Base-by-base conservation (phyloP, 176 grass and related monocot genomes). In the Oryza longistaminata region DNA sequence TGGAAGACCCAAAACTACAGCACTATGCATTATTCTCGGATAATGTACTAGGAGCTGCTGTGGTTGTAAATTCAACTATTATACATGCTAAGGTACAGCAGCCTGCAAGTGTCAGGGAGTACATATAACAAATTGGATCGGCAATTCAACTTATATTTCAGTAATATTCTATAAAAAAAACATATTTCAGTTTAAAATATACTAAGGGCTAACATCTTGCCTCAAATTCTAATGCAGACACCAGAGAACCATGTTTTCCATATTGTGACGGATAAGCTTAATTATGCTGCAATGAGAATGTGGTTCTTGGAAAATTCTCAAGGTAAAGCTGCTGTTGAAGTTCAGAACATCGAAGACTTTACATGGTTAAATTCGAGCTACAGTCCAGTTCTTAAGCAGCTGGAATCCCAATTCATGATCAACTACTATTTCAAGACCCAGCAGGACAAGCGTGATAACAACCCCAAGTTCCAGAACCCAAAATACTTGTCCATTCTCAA, bases 11-110 rank as follows among this genome's bases (percentile, higher is more conserved):
- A 8, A 85, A 93, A 71, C 75, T 97, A 19, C 73, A 91, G 71
- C 92, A 94, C 26, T 94, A 91, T 84, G 90, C 95, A 64, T 87
- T 97, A 21, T 97, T 97, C 71, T 97, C 95, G 11, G 90, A 97
- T 76, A 94, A 97, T 79, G 78, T 97, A 26, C 68, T 97, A 11
- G 95, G 87, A 8, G 76, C 88, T 70, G 86, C 92, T 26, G 86
- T 91, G 22, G 95, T 97, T 79, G 95, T 97, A 60, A 97, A 93
- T 64, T 97, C 92, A 17, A 91, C 92, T 61, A 19, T 97, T 75
- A 66, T 76, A 49, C 73, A 97, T 88, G 90, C 87, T 82, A 92
- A 93, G 95, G 92, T 94, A 68, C 7, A 85, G 1, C 52, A 17
- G 42, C 72, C 78, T 2, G 49, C 5, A 1, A 60, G 3, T 31